Evolutionary conservation across 2,329 filamentous ascomycete species (phyloP).

Genomic region (Ophiostoma triangulosporum): DNA sequence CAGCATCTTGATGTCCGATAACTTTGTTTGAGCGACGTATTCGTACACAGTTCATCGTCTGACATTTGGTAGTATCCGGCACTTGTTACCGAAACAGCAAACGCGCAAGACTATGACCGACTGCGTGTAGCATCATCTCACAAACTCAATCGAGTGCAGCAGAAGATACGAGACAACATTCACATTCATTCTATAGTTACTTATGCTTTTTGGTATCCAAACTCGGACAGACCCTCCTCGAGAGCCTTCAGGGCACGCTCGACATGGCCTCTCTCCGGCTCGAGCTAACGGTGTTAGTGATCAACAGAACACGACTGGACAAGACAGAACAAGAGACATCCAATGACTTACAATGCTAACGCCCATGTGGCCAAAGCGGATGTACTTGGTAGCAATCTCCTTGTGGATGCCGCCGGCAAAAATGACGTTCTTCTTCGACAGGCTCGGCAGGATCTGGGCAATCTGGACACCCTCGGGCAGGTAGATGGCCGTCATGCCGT

Average conservation of each 20-base stretch:
- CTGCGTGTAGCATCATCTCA: too few species aligned
- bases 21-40: too few species aligned
- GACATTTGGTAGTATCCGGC: too few species aligned
- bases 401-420: slow-evolving; percentile 95
- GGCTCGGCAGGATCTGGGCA: slow-evolving; percentile 69
- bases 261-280: slow-evolving; percentile 66
- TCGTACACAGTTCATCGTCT: too few species aligned
- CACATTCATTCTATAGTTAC: not conserved
- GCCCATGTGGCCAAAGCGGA: slow-evolving; percentile 96
- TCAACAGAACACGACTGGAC: not conserved
- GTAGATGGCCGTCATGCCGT: slow-evolving; percentile 97
- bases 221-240: slow-evolving; percentile 60
- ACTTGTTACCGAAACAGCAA: too few species aligned
- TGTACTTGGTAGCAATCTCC: slow-evolving; percentile 85
- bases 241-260: slow-evolving; percentile 72
- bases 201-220: slow-evolving; percentile 45
- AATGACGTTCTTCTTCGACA: slow-evolving; percentile 77
- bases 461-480: slow-evolving; percentile 73
- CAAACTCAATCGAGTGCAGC: too few species aligned
- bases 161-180: too few species aligned
- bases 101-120: too few species aligned
- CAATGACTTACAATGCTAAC: slow-evolving; percentile 59
- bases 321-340: not conserved
- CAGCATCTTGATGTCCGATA: too few species aligned
- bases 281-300: slow-evolving; percentile 35